A percentile compares a stretch with the other conserved stretches of the same genome.
Evolutionary conservation across 495 filamentous ascomycete species (phyloP).

Genomic region (Chaetomium tenue): DNA sequence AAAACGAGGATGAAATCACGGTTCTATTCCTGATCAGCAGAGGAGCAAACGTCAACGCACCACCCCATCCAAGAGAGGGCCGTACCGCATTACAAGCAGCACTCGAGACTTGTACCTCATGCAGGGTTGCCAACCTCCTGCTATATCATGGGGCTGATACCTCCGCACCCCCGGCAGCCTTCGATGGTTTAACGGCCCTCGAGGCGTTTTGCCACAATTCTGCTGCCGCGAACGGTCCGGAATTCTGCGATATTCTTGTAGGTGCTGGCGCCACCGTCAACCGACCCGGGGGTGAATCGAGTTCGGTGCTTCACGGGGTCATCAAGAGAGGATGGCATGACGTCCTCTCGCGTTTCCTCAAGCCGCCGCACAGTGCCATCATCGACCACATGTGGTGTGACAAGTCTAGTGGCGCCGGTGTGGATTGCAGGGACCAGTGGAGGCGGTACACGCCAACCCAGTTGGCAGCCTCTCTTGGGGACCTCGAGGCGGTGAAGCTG

Average conservation of each 20-base stretch:
- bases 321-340: neutral
- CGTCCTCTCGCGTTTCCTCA: neutral
- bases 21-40: neutral
- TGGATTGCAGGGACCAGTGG: too few species aligned
- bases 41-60: slow-evolving; percentile 2
- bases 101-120: neutral
- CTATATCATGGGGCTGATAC: neutral
- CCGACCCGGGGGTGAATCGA: neutral
- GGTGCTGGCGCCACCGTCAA: slow-evolving; percentile 1
- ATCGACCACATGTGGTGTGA: neutral
- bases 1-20: neutral
- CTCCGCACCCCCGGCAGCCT: neutral
- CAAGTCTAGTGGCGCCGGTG: neutral
- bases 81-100: neutral
- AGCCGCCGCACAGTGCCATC: neutral
- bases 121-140: neutral
- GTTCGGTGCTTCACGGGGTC: neutral
- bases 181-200: neutral
- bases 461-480: neutral
- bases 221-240: too few species aligned
- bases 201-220: neutral
- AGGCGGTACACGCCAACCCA: neutral
- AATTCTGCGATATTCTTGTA: neutral
- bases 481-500: neutral
- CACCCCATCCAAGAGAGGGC: neutral